Evolutionary conservation across 169 alveolate species (phyloP).

Genomic region (Plasmodium adleri): DNA sequence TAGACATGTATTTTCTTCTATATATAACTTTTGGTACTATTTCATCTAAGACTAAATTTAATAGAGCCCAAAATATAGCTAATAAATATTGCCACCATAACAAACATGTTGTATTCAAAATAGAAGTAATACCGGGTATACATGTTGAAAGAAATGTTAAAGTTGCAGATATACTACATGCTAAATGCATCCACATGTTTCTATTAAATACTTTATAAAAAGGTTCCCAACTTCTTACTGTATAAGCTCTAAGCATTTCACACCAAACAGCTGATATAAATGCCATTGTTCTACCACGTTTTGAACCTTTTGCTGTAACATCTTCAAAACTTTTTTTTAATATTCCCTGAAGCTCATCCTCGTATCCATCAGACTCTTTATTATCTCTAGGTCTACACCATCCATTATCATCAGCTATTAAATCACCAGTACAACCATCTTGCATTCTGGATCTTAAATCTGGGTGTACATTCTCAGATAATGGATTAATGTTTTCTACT

Average conservation of each 20-base stretch:
- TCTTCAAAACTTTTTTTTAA: constrained; percentile 82
- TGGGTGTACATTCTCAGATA: constrained; percentile 51
- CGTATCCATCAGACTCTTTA: constrained; percentile 15
- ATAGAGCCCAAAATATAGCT: constrained; percentile 89
- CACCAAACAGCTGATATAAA: constrained; percentile 93
- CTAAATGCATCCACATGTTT: constrained; percentile 93
- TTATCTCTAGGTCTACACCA: constrained; percentile 75
- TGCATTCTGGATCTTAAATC: constrained; percentile 79
- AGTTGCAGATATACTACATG: constrained; percentile 92
- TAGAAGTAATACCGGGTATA: constrained; percentile 87
- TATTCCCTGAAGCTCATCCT: constrained; percentile 77
- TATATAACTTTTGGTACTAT: constrained; percentile 89
- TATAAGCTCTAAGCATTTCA: constrained; percentile 93
- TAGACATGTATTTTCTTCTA: constrained; percentile 75
- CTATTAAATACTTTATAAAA: constrained; percentile 90
- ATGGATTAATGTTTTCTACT: constrained; percentile 55
- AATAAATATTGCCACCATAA: constrained; percentile 92
- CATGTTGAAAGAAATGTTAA: constrained; percentile 88
- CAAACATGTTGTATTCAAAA: constrained; percentile 87
- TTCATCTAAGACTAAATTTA: constrained; percentile 90
- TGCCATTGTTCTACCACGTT: constrained; percentile 91
- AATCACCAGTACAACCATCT: constrained; percentile 35
- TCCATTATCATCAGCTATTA: constrained; percentile 78
- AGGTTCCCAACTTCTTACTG: constrained; percentile 94
- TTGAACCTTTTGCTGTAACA: constrained; percentile 88